Evolutionary conservation across 2,329 filamentous ascomycete species (phyloP), one percentile per base, ranked within the genome.

Genomic region (Calonectria pteridis): DNA sequence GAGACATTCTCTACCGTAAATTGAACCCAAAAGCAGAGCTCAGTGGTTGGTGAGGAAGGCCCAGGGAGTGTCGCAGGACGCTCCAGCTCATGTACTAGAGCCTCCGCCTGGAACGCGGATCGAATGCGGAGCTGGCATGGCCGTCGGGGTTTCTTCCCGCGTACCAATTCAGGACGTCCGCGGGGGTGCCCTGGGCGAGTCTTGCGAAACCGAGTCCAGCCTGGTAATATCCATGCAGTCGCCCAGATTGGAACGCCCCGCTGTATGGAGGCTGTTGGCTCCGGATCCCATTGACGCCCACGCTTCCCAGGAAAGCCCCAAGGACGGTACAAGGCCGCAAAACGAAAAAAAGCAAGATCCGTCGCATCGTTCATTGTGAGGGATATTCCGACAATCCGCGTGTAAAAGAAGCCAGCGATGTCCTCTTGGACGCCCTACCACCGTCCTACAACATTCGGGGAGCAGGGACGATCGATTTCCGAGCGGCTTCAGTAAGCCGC

Each of bases 81-180:
- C 73, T 20, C 73, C 72, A 79, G 33, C 14, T 28, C 35, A 71
- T 76, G 72, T 67, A 71, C 58, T 51, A 18, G 50, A 66, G 20
- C 51, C 53, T 49, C 40, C 46, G 51, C 31, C n/a, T 13, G 16
- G 55, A 40, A 28, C 55, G 35, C 55, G 35, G 55, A 37, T 62
- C 55, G 23, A 62, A 40, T 37, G 55, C 13, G 75, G 76, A 75
- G 76, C 77, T 73, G 77, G 29, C 31, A 51, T n/a, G 40, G 23
- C 28, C 37, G 28, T 49, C 43, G 53, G 33, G 40, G 11, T 49
- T 13, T 23, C 18, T 16, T 55, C 55, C 33, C 26, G 40, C 6
- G 23, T n/a, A 51, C 66, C 23, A 59, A 58, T 66, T 20, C 51
- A 51, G 66, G 7, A 53, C 49, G 40, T 58, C 65, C n/a, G 55